Evolutionary conservation across 192 early-diverging fungal species (phyloP).

Genomic region (Rhizophagus sp.): DNA sequence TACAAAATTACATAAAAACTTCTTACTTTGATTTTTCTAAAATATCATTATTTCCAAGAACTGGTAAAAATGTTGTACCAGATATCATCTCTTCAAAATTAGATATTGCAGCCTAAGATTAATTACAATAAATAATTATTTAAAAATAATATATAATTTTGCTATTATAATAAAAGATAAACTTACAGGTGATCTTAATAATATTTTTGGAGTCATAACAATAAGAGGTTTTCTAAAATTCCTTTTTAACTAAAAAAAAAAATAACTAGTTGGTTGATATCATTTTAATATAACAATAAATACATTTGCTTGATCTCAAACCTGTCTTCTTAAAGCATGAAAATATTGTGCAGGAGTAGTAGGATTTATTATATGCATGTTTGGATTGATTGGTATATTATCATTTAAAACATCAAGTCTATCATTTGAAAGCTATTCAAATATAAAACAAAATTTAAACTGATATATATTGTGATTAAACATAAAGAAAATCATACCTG

Average conservation of each 20-base stretch:
- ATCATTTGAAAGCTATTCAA: constrained; percentile 71
- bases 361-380: constrained; percentile 92
- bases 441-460: not conserved
- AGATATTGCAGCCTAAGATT: constrained; percentile 56
- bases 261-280: too few relatives aligned
- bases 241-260: constrained; percentile 64
- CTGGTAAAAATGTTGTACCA: constrained; percentile 82
- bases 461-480: not conserved
- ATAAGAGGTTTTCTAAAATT: constrained; percentile 95
- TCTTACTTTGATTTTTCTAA: constrained; percentile 35
- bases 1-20: not conserved
- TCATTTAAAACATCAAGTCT: constrained; percentile 62
- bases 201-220: constrained; percentile 73
- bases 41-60: constrained; percentile 66
- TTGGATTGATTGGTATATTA: constrained; percentile 70
- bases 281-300: not conserved
- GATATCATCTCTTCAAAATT: constrained; percentile 79
- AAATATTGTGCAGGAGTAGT: constrained; percentile 96
- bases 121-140: not conserved
- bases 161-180: not conserved
- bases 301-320: constrained; percentile 7
- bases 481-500: constrained; percentile 53
- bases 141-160: not conserved
- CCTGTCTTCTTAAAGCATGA: constrained; percentile 91
- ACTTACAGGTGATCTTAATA: constrained; percentile 62